phyloP scores from a whole-genome alignment of 2,329 filamentous ascomycete genomes.

The Aspergillus ruber region DNA sequence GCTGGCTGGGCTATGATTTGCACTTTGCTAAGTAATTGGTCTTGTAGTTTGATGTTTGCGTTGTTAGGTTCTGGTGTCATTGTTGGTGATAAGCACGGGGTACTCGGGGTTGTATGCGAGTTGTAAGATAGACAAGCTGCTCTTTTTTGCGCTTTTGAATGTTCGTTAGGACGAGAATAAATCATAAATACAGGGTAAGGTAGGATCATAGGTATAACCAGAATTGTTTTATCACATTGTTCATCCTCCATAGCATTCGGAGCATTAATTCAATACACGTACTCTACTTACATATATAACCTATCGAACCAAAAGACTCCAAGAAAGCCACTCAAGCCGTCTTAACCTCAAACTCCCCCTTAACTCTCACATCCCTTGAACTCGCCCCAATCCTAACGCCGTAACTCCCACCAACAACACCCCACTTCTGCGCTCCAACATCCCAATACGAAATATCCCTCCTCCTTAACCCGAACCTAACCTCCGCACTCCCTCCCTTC shows the following conservation, averaged over 20 bases:
- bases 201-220: too few relatives aligned
- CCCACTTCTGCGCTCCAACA: constrained; percentile 26
- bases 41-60: not conserved
- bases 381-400: constrained; percentile 15
- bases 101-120: too few relatives aligned
- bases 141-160: too few relatives aligned
- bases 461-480: constrained; percentile 41
- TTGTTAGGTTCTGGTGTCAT: not conserved
- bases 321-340: not conserved
- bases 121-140: too few relatives aligned
- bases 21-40: constrained; percentile 87
- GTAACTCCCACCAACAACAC: constrained; percentile 17
- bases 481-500: constrained; percentile 32
- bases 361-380: constrained; percentile 1
- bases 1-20: constrained; percentile 95
- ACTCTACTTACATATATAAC: too few relatives aligned
- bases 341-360: not conserved
- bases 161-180: too few relatives aligned
- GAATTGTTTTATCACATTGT: too few relatives aligned
- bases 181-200: too few relatives aligned
- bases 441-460: constrained; percentile 34
- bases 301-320: too few relatives aligned
- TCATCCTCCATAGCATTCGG: too few relatives aligned
- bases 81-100: not conserved
- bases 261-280: too few relatives aligned